Conservation (phyloP, 2,329 filamentous ascomycete genomes). For the Zalaria obscura region DNA sequence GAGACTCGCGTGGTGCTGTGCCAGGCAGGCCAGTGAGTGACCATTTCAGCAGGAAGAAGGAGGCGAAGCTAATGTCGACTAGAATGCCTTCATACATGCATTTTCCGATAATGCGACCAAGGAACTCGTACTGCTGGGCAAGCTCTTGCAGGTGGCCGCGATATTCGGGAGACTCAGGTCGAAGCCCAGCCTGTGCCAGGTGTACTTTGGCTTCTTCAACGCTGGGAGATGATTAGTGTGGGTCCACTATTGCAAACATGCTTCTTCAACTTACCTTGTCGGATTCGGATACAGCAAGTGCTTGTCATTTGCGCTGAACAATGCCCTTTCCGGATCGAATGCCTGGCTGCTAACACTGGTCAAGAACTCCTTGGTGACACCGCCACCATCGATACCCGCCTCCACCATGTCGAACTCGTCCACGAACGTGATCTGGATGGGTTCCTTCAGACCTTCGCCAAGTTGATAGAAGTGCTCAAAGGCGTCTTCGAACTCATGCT, state of each 20-base stretch:
- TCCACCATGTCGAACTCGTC: conserved; percentile 78
- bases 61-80: conserved; percentile 81
- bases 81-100: conserved; percentile 96
- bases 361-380: conserved; percentile 94
- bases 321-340: conserved; percentile 42
- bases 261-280: conserved; percentile 22
- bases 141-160: conserved; percentile 44
- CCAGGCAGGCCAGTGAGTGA: conserved; percentile 54
- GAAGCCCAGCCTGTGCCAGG: conserved; percentile 26
- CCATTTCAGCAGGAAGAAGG: conserved; percentile 96
- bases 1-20: conserved; percentile 50
- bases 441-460: conserved; percentile 76
- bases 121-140: conserved; percentile 70
- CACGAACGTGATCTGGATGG: conserved; percentile 91
- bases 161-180: conserved; percentile 42
- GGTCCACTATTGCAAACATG: neutral
- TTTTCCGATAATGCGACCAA: conserved; percentile 86
- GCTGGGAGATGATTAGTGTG: neutral
- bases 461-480: conserved; percentile 70
- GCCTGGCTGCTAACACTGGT: conserved; percentile 78
- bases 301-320: conserved; percentile 75
- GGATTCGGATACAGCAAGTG: conserved; percentile 86
- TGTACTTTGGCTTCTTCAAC: conserved; percentile 1
- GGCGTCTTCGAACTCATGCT: conserved; percentile 73
- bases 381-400: conserved; percentile 91